Evolutionary conservation across 163 green algal genomes (phyloP).

Genomic region (Trebouxiophyceae sp.): DNA sequence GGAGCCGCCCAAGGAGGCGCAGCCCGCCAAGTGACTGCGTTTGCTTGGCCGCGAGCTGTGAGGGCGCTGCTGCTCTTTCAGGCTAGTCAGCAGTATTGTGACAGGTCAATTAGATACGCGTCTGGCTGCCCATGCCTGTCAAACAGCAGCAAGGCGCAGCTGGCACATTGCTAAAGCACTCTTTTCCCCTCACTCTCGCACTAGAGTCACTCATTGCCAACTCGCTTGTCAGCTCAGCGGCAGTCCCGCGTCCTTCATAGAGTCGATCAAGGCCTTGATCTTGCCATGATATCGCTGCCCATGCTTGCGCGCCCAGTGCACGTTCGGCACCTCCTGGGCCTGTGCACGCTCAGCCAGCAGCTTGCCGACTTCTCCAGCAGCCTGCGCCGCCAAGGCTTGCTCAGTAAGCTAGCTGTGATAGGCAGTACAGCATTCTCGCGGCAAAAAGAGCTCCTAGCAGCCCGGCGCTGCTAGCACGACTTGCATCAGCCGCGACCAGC

Average conservation of each 20-base stretch:
- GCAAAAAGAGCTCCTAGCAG: too few species aligned
- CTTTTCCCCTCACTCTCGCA: too few species aligned
- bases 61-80: too few species aligned
- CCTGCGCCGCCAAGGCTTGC: not conserved
- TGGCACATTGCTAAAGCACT: too few species aligned
- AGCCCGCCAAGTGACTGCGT: too few species aligned
- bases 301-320: constrained; percentile 12
- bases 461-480: not conserved
- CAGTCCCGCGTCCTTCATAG: constrained; percentile 22
- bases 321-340: constrained; percentile 6
- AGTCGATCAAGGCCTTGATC: constrained; percentile 26
- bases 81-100: too few species aligned
- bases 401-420: not conserved
- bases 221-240: constrained; percentile 31
- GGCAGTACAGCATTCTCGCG: too few species aligned
- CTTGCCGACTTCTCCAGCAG: constrained; percentile 21
- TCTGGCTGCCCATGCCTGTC: too few species aligned
- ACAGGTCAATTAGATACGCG: too few species aligned
- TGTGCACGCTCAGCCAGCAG: constrained; percentile 30
- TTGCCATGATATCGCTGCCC: constrained; percentile 39
- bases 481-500: not conserved
- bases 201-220: too few species aligned
- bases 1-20: constrained; percentile 3
- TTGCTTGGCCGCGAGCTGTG: too few species aligned
- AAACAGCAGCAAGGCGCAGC: too few species aligned